Evolutionary conservation across 805 yeast species (phyloP).

Genomic region (Teunomyces cretensis): DNA sequence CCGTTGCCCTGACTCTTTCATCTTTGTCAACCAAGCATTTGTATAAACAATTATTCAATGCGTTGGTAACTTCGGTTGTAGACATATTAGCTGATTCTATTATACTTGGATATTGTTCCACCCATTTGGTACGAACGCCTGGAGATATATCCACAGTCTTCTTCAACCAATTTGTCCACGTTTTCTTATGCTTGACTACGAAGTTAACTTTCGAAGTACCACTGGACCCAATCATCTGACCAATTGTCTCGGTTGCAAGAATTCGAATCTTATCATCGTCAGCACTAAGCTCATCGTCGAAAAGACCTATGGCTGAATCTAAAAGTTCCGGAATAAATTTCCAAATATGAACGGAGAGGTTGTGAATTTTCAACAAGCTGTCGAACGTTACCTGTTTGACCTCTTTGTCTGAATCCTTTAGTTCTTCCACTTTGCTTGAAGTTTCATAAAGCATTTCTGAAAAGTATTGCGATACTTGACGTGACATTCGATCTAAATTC

Average conservation of each 20-base stretch:
- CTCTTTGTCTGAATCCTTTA: conserved; percentile 11
- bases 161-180: conserved; percentile 72
- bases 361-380: conserved; percentile 61
- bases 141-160: conserved; percentile 70
- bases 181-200: conserved; percentile 52
- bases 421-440: conserved; percentile 22
- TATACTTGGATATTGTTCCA: conserved; percentile 51
- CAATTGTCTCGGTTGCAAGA: conserved; percentile 72
- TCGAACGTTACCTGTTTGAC: conserved; percentile 25
- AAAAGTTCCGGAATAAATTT: conserved; percentile 71
- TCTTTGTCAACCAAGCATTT: conserved; percentile 75
- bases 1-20: conserved; percentile 64
- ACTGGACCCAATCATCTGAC: conserved; percentile 50
- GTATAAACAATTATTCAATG: conserved; percentile 50
- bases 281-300: conserved; percentile 78
- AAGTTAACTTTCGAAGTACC: conserved; percentile 55
- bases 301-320: conserved; percentile 70
- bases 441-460: conserved; percentile 70
- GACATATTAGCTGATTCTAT: conserved; percentile 45
- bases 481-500: conserved; percentile 70
- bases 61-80: conserved; percentile 44
- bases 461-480: conserved; percentile 74
- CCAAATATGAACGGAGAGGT: conserved; percentile 69
- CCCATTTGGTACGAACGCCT: conserved; percentile 69
- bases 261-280: conserved; percentile 61